A percentile compares a stretch with the other conserved stretches of the same genome.
Conservation (phyloP, 495 filamentous ascomycete species). For the Penicillium daleae region DNA sequence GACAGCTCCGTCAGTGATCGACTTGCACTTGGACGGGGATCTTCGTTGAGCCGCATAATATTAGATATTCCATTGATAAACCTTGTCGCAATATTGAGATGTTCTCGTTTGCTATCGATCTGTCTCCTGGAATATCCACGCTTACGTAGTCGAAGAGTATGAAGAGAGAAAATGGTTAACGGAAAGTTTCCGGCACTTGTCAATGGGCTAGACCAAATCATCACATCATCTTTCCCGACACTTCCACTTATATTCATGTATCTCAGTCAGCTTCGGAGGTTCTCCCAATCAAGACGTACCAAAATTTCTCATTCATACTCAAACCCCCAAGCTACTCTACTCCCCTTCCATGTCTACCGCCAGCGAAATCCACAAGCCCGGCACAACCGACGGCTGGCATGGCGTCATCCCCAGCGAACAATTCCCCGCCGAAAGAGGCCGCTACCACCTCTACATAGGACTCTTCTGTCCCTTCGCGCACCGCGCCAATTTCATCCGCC, state of each 20-base stretch:
- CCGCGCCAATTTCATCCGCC: conserved; percentile 58
- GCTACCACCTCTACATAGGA: conserved; percentile 79
- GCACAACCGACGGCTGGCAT: conserved; percentile 19
- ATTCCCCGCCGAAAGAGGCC: conserved; percentile 70
- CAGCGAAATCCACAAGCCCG: conserved; percentile 10
- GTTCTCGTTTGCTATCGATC: background rate
- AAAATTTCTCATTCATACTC: background rate
- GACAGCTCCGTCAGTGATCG: background rate
- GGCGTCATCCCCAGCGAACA: conserved; percentile 28
- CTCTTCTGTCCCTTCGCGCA: conserved; percentile 69
- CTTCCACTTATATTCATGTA: background rate
- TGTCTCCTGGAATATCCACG: background rate
- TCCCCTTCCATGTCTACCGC: background rate
- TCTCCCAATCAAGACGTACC: background rate
- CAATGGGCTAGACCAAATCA: background rate
- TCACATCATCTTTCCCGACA: background rate
- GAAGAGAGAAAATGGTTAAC: background rate
- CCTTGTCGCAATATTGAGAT: background rate
- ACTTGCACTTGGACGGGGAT: background rate
- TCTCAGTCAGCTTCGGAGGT: background rate
- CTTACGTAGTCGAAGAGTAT: background rate
- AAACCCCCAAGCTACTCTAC: background rate
- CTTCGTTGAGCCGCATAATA: background rate
- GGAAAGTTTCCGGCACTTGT: background rate
- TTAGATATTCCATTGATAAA: background rate